Evolutionary conservation across 2,329 filamentous ascomycete genomes (phyloP), one percentile per base, ranked within the genome.

Genomic region (Pezicula radicicola): DNA sequence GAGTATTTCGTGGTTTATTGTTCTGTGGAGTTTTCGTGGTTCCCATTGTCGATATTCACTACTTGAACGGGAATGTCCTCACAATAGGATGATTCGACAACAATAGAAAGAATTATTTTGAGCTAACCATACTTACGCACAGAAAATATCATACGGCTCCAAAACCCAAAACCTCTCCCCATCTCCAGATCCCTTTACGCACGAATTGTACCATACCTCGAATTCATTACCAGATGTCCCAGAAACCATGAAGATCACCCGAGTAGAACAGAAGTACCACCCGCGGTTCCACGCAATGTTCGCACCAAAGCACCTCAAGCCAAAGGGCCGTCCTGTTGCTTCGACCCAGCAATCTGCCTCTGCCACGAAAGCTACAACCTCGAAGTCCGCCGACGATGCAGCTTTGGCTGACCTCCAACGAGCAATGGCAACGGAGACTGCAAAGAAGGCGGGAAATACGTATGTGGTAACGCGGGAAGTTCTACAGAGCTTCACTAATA

Each of bases 91-190:
- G 46, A 15, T 16, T 43, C 46, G 27, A 41, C 27, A 44, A 41
- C 40, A 47, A 46, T 41, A 51, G 42, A 41, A 50, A 19, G 30
- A 51, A 36, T 15, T 21, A 39, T 45, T 46, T 47, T 56, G 58
- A 54, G 62, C 49, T 40, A 55, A 48, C 45, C 52, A 47, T 36
- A 42, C n/a, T 45, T 25, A 16, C 33, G 19, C 18, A 37, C 58
- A 84, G 81, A 76, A 74, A 18, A 72, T 86, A 43, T 70, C 75
- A 40, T 84, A 79, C 60, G 80, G 78, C 57, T 72, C 72, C 18
- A 74, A 72, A 55, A 75, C 73, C 28, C 74, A 81, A 59, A 68
- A 68, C 43, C 73, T 83, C 54, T 65, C 71, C 49, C 71, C 68
- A 49, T 72, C 71, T 15, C 57, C 71, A 47, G 73, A 78, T 49